Base-by-base conservation (phyloP, 2,329 filamentous ascomycete species). In the Leptographium lundbergii region DNA sequence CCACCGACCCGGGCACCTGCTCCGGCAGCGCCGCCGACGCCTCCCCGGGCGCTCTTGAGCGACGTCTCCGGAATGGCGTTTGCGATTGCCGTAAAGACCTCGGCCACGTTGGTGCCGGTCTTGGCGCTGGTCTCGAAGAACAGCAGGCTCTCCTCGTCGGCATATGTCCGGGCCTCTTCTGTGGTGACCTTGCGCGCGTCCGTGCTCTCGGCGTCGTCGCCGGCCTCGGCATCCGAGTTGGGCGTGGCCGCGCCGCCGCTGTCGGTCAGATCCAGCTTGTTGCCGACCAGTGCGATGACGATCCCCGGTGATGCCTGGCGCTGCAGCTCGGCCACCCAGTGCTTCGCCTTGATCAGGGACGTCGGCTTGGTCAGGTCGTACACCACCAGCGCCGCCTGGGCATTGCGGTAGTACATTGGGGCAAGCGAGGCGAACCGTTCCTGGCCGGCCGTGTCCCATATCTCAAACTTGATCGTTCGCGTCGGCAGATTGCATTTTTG, bases 361-460 rank as follows among this genome's bases (percentile, higher is more conserved):
- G 90, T 94, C 51, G 91, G 88, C 74, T 97, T 97, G 63, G 94
- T 99, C 67, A 99, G 86, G 71, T 99, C 92, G 82, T 97, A 99
- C 71, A 97, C 92, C 63, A 99, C 92, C 66, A 99, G 88, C 17
- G 94, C 94, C 64, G 91, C 91, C 77, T 97, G 92, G 57, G 94
- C 94, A 72, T 99, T 97, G 74, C 92, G 91, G 79, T 97, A 97
- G 81, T 99, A 99, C 94, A 97, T 97, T 67, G 92, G 94, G 57
- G 94, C 94, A 62, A 97, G 84, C 57, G 89, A 95, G 67, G 92
- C 92, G 71, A 97, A 99, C 64, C 92, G 89, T 78, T 99, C 92
- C 75, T 99, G 92, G 70, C 92, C 92, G 51, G 94, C 92, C 19
- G 92, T 97, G 77, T 99, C 92, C 92, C 92, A 99, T 69, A 99